Evolutionary conservation across 2,329 filamentous ascomycete genomes (phyloP).

Genomic region (Bipolaris cookei): DNA sequence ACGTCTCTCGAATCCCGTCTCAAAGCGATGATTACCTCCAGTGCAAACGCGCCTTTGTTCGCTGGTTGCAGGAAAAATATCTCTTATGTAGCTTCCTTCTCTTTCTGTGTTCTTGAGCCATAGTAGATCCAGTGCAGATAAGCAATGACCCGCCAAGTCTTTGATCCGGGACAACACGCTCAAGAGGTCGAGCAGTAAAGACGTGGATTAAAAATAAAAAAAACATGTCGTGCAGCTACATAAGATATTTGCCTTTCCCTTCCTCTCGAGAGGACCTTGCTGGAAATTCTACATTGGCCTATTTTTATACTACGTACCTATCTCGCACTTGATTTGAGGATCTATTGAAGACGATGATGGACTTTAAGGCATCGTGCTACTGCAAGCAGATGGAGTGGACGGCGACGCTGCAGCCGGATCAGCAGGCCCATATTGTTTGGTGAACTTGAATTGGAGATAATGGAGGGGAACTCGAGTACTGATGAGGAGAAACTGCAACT

Average conservation of each 20-base stretch:
- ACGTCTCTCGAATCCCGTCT: background rate
- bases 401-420: conserved; percentile 56
- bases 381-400: conserved; percentile 62
- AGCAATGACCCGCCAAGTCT: background rate
- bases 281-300: conserved; percentile 7
- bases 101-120: background rate
- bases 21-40: background rate
- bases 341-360: conserved; percentile 49
- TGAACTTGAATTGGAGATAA: conserved; percentile 34
- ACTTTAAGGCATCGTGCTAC: conserved; percentile 60
- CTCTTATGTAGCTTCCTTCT: background rate
- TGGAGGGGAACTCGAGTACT: background rate
- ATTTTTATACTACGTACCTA: background rate
- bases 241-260: background rate
- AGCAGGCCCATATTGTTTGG: conserved; percentile 55
- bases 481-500: conserved; percentile 53
- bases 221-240: conserved; percentile 2
- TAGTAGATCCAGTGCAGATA: background rate
- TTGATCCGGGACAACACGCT: too few relatives aligned
- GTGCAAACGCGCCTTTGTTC: background rate
- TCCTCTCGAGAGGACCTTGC: conserved; percentile 16
- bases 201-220: background rate
- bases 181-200: background rate
- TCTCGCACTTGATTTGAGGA: background rate
- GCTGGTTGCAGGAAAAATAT: background rate